Evolutionary conservation across 2,329 filamentous ascomycete genomes (phyloP).

Genomic region (Fusarium decemcellulare): DNA sequence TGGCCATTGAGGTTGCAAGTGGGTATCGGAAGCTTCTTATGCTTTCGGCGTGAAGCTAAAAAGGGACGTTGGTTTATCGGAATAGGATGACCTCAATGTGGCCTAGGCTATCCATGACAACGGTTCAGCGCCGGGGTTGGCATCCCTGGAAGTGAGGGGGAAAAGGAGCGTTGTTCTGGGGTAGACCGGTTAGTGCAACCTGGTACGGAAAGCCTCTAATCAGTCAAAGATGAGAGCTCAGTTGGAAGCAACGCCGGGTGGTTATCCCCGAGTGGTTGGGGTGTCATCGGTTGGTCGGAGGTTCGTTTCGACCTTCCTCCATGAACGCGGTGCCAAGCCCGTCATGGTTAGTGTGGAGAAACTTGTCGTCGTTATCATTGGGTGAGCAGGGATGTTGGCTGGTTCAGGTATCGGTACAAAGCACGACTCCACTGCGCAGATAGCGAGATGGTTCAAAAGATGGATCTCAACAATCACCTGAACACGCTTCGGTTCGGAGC

Average conservation of each 20-base stretch:
- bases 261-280: neutral
- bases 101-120: conserved; percentile 1
- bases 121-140: neutral
- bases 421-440: neutral
- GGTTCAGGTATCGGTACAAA: conserved; percentile 3
- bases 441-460: neutral
- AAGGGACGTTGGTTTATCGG: conserved; percentile 3
- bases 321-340: neutral
- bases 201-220: too few species aligned
- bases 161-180: neutral
- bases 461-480: neutral
- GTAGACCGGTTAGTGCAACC: neutral
- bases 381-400: neutral
- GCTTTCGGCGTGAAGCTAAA: conserved; percentile 3
- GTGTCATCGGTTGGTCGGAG: too few species aligned
- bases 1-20: neutral
- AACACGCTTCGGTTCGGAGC: neutral
- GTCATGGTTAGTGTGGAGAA: neutral
- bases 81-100: neutral
- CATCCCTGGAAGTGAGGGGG: neutral
- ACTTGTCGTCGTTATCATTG: neutral
- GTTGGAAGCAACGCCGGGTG: neutral
- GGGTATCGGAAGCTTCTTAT: conserved; percentile 8
- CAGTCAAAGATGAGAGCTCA: neutral
- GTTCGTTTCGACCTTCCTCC: conserved; percentile 18